A percentile compares a stretch with the other conserved stretches of the same genome.
Conservation (phyloP, 2,329 filamentous ascomycete species). For the Celoporthe dispersa region DNA sequence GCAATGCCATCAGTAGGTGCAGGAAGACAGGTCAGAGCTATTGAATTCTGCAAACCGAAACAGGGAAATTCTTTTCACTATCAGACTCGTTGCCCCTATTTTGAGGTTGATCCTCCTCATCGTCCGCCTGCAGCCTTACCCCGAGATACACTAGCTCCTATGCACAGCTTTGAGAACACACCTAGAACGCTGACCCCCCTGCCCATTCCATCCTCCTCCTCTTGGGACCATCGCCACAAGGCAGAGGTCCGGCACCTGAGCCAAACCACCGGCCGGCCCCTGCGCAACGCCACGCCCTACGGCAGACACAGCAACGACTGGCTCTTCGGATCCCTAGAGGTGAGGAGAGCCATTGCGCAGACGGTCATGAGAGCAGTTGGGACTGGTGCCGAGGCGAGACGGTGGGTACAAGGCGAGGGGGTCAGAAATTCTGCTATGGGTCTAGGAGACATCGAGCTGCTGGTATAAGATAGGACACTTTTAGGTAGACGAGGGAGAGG, state of each 20-base stretch:
- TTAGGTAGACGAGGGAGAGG: neutral
- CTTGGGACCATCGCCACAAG: neutral
- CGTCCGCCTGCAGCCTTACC: neutral
- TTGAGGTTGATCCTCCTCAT: neutral
- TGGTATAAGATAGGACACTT: neutral
- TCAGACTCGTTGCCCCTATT: neutral
- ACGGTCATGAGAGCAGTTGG: slow-evolving; percentile 18
- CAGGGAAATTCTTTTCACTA: neutral
- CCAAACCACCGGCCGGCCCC: slow-evolving; percentile 18
- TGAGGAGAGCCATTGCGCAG: slow-evolving; percentile 26
- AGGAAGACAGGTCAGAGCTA: neutral
- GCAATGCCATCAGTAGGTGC: no score
- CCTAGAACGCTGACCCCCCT: slow-evolving; percentile 13
- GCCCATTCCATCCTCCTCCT: neutral
- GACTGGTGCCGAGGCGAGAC: neutral
- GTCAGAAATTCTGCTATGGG: neutral
- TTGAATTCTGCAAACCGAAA: neutral
- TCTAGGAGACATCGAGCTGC: neutral
- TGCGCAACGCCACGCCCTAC: slow-evolving; percentile 25
- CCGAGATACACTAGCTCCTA: neutral
- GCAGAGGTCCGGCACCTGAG: slow-evolving; percentile 7
- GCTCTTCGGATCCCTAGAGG: slow-evolving; percentile 27
- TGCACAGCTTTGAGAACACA: slow-evolving; percentile 21
- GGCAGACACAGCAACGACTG: slow-evolving; percentile 28
- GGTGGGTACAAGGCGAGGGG: neutral